Evolutionary conservation across 768 basidiomycete genomes (phyloP).

Genomic region (Russula virescens): DNA sequence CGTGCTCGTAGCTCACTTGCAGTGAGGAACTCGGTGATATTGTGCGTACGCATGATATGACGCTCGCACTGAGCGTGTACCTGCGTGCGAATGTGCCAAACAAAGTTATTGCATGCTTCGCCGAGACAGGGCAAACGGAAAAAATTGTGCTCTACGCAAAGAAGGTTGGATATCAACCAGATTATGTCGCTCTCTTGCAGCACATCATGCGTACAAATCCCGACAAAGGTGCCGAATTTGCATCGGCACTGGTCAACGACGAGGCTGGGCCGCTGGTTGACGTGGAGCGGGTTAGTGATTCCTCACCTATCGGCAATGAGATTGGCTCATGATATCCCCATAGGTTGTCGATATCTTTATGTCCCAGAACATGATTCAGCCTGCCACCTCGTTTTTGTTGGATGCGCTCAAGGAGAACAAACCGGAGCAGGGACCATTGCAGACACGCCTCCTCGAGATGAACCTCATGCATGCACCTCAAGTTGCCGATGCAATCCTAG

Average conservation of each 20-base stretch:
- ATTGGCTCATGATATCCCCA: slow-evolving; percentile 7
- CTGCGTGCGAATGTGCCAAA: slow-evolving; percentile 96
- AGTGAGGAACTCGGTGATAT: slow-evolving; percentile 98
- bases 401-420: slow-evolving; percentile 98
- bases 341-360: slow-evolving; percentile 98
- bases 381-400: slow-evolving; percentile 94
- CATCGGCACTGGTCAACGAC: slow-evolving; percentile 89
- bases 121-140: slow-evolving; percentile 96
- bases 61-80: slow-evolving; percentile 94
- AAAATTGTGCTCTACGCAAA: slow-evolving; percentile 98
- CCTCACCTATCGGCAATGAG: background rate
- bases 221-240: slow-evolving; percentile 98
- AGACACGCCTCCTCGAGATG: slow-evolving; percentile 96
- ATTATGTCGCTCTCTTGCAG: slow-evolving; percentile 87
- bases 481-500: slow-evolving; percentile 97
- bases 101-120: slow-evolving; percentile 99
- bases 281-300: slow-evolving; percentile 67
- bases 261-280: slow-evolving; percentile 91
- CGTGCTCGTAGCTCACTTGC: slow-evolving; percentile 74
- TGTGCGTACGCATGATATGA: slow-evolving; percentile 92
- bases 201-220: slow-evolving; percentile 95
- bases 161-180: slow-evolving; percentile 91
- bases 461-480: slow-evolving; percentile 97
- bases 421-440: slow-evolving; percentile 92
- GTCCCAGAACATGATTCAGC: slow-evolving; percentile 99